These are phyloP conservation scores for Cutaneotrichosporon sp. DNA, from an alignment of 1,284 basidiomycete species.

Conservation along the genomic window DNA sequence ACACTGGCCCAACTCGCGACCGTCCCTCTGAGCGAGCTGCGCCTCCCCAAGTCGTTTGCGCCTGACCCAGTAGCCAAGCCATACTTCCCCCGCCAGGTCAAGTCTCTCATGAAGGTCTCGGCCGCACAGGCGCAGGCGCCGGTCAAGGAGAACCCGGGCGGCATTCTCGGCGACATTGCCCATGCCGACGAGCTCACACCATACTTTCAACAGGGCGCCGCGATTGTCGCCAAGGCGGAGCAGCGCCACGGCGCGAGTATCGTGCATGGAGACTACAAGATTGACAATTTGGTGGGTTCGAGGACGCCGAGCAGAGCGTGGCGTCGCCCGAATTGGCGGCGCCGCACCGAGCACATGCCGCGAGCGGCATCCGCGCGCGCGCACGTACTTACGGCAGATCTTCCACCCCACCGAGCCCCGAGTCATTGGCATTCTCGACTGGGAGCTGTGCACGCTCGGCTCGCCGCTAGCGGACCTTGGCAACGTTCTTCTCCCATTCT, in stretches of 20 bases:
- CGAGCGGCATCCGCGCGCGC: neutral
- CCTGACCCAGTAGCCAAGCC: conserved; percentile 55
- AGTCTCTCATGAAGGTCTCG: conserved; percentile 70
- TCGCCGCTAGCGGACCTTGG: conserved; percentile 86
- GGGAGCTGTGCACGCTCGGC: conserved; percentile 91
- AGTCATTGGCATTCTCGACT: conserved; percentile 92
- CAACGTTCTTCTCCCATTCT: conserved; percentile 55
- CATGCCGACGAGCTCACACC: conserved; percentile 63
- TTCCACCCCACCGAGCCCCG: conserved; percentile 87
- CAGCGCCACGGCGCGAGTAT: conserved; percentile 58
- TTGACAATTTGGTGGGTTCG: conserved; percentile 73
- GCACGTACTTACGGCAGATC: neutral
- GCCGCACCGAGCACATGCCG: neutral
- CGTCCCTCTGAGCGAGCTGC: conserved; percentile 63
- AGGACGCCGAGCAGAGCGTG: no score
- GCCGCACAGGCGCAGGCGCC: conserved; percentile 64
- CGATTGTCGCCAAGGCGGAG: conserved; percentile 66
- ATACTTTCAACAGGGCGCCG: conserved; percentile 60
- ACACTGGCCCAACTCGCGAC: conserved; percentile 70
- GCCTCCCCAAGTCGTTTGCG: conserved; percentile 67
- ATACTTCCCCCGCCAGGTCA: conserved; percentile 91
- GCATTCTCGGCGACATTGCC: conserved; percentile 47
- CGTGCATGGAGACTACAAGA: conserved; percentile 94
- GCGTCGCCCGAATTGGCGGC: neutral
- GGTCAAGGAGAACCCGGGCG: conserved; percentile 37